Evolutionary conservation across 2,329 filamentous ascomycete genomes (phyloP), one percentile per base, ranked within the genome.

Genomic region (Colletotrichum gloeosporioides): DNA sequence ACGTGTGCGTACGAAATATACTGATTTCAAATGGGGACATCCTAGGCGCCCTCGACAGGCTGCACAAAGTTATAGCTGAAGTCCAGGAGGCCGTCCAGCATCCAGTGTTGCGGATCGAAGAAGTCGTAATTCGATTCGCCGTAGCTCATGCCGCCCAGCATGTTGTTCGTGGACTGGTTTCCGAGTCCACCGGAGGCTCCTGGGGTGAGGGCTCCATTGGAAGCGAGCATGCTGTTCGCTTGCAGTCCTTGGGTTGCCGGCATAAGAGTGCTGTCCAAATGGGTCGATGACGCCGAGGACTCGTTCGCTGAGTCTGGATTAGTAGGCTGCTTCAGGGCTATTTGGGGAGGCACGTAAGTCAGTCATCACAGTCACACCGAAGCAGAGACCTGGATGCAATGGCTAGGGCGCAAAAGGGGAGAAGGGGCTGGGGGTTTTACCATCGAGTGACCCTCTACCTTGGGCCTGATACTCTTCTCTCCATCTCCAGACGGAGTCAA

Each of bases 91-190:
- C 95, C 95, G 83, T 98, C 96, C 76, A 98, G 88, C 88, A 98
- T 95, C 96, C 96, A 98, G 83, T 96, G 95, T 80, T 98, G 90
- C 1, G 96, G 95, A 85, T 98, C 96, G 82, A 98, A 98, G 77
- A 98, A 95, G 83, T 98, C 95, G 83, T 96, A 96, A 80, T 92
- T 94, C 12, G 92, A 91, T 71, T 94, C 90, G 78, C 91, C 89
- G 78, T 95, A 93, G 79, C 89, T 89, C 77, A 91, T 84, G 34
- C 87, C 86, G 31, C 84, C 84, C 68, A 91, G 86, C 81, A 91
- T 87, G 80, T 85, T 86, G 78, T 86, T 88, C 25, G 71, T 49
- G 68, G 72, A 36, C 32, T 75, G 75, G 53, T 39, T 71, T 27
- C 66, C 55, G 31, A 76, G 27, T 36, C 83, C 83, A 59, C 88